These are phyloP conservation scores for Rosellinia necatrix DNA, from an alignment of 2,329 filamentous ascomycete species.

Conservation along the genomic window DNA sequence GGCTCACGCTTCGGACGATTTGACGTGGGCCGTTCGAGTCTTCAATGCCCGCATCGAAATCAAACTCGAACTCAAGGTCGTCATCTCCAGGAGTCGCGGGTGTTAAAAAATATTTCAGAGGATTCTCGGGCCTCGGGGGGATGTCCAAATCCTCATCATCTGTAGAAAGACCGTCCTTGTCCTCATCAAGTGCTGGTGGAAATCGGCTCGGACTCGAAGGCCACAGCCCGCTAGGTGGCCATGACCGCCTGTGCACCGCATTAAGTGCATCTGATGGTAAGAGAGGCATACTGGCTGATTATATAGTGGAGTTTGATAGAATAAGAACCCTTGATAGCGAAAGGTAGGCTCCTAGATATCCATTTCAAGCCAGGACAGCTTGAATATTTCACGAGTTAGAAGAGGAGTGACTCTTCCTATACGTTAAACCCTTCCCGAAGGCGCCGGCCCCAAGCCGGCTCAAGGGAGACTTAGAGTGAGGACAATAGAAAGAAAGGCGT, in stretches of 20 bases:
- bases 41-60: conserved; percentile 63
- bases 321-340: conserved; percentile 18
- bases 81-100: conserved; percentile 50
- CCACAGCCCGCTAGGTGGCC: conserved; percentile 42
- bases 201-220: conserved; percentile 56
- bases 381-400: conserved; percentile 16
- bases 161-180: conserved; percentile 48
- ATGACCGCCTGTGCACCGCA: conserved; percentile 49
- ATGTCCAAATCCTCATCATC: conserved; percentile 49
- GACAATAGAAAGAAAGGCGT: conserved; percentile 21
- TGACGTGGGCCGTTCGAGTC: conserved; percentile 50
- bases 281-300: conserved; percentile 37
- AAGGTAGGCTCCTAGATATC: conserved; percentile 16
- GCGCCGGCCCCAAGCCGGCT: conserved; percentile 37
- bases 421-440: conserved; percentile 26
- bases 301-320: conserved; percentile 13
- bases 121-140: conserved; percentile 54
- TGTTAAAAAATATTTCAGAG: conserved; percentile 61
- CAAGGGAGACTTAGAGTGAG: conserved; percentile 24
- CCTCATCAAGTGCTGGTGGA: conserved; percentile 48
- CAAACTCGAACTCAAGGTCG: conserved; percentile 51
- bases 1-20: conserved; percentile 59
- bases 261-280: conserved; percentile 32
- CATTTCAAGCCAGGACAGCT: conserved; percentile 25
- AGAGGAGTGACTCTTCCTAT: conserved; percentile 19